Percentiles rank a stretch among this genome's conserved stretches.
Conservation (phyloP, 371 early-diverging fungal genomes). For the Haplosporangium sp. region DNA sequence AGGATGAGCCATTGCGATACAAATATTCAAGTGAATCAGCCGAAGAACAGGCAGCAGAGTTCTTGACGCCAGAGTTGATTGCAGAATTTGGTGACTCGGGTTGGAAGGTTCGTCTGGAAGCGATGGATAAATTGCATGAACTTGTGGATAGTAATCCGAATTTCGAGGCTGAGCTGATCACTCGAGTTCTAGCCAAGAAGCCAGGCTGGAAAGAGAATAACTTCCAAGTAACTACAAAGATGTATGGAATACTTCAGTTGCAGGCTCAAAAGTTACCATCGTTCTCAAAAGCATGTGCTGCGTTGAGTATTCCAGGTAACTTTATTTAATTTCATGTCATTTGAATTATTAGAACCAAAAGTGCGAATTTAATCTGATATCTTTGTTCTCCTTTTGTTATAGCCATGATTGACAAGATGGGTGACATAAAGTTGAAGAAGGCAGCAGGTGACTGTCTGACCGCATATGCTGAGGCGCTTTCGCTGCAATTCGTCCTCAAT, state of each 20-base stretch:
- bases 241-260: conserved; percentile 72
- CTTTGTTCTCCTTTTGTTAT: neutral
- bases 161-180: conserved; percentile 87
- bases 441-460: conserved; percentile 83
- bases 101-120: conserved; percentile 93
- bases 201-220: conserved; percentile 97
- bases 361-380: conserved; percentile 5
- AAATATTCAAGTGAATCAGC: conserved; percentile 75
- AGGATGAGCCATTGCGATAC: conserved; percentile 77
- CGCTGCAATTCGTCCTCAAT: conserved; percentile 84
- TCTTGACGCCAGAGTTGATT: conserved; percentile 69
- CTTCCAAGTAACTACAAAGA: conserved; percentile 80
- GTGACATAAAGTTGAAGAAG: conserved; percentile 93
- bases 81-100: conserved; percentile 73
- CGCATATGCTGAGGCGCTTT: conserved; percentile 77
- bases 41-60: conserved; percentile 74
- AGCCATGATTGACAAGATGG: conserved; percentile 89
- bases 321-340: neutral
- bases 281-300: conserved; percentile 82
- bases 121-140: conserved; percentile 79
- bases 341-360: no score
- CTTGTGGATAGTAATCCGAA: conserved; percentile 64
- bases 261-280: conserved; percentile 70
- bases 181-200: conserved; percentile 81
- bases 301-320: conserved; percentile 75